Base-by-base conservation (phyloP, 1,284 basidiomycete species). In the Puccinia horiana region DNA sequence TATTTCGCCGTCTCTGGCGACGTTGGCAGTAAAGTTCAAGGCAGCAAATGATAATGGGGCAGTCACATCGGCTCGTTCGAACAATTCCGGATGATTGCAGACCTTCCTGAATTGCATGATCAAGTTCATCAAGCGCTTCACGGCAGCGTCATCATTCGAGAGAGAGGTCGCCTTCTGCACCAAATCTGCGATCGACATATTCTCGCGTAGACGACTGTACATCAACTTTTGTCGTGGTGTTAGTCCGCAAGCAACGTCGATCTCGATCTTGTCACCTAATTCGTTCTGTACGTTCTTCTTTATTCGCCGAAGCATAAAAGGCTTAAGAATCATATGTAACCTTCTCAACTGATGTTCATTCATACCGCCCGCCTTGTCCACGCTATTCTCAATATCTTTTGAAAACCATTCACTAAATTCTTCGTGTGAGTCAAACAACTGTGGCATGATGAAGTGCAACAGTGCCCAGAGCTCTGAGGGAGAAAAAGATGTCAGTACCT, bases 351-450 rank as follows among this genome's bases (percentile, higher is more conserved):
- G 97, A 87, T 98, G 93, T 86, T 98, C 96, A 87, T 98, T 98
- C 85, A 99, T 90, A 14, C 93, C 93, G 84, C 94, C 94, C 87
- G 95, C 95, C 88, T 95, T 94, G 35, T 88, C 88, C 90, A 89
- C 95, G 26, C 94, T 94, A 86, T 93, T 96, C 89, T 99, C 97
- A 82, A 99, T 98, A 86, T 99, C 97, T 87, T 98, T 98, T 35
- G 96, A 98, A 88, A 99, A 99, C 97, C 97, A 99, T 87, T 99
- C 97, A 87, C 94, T 95, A 89, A 99, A 99, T 88, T 99, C 97
- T 86, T 99, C 96, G 86, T 99, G 96, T 49, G 96, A 98, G 87
- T 99, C 97, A 88, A 99, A 99, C 77, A 99, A 89, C 86, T 93
- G 96, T 0, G 97, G 97, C 97, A 99, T 99, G 89, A 99, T 99